Base-by-base conservation (phyloP, 2,329 filamentous ascomycete species). In the Fusarium burgessii region DNA sequence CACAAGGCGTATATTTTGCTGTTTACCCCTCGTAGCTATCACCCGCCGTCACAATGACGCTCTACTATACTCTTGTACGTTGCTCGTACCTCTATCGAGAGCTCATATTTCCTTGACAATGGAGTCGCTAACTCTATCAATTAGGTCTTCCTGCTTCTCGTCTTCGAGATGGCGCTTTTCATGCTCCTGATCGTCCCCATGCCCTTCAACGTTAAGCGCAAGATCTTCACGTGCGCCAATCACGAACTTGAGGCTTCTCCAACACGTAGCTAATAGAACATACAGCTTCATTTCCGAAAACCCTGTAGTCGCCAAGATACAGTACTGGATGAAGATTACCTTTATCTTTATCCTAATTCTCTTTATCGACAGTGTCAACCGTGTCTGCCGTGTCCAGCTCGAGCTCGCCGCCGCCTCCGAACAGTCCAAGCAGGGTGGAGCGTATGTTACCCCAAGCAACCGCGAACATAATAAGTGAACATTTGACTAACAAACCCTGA, bases 311-410 rank as follows among this genome's bases (percentile, higher is more conserved):
- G 96, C 95, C 42, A 98, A 98, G 82, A 82, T 98, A 72, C 95
- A 98, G 86, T 98, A 99, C 86, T 95, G 94, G 77, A 88, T 99
- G 85, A 98, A 98, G 89, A 99, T 99, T 62, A 97, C 94, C 4
- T 99, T 99, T 81, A 95, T 99, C 80, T 99, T 99, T 85, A 98
- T 99, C 78, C 87, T 98, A 64, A 97, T 99, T 72, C 91, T 99
- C 73, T 99, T 99, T 84, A 89, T 98, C 77, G 96, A 99, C 85
- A 97, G 94, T 80, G 95, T 98, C 82, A 91, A 91, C 79, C 93
- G 96, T 72, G 96, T 99, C 78, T 99, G 98, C 83, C 93, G 96
- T 70, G 96, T 99, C 59, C 95, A 98, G 84, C 84, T 96, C 71
- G 96, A 99, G 84, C 87, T 98, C 62, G 85, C 90, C 49, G 86